Conservation (phyloP, 225 moss, liverwort and hornwort species). For the Sphagnum tenellum region DNA sequence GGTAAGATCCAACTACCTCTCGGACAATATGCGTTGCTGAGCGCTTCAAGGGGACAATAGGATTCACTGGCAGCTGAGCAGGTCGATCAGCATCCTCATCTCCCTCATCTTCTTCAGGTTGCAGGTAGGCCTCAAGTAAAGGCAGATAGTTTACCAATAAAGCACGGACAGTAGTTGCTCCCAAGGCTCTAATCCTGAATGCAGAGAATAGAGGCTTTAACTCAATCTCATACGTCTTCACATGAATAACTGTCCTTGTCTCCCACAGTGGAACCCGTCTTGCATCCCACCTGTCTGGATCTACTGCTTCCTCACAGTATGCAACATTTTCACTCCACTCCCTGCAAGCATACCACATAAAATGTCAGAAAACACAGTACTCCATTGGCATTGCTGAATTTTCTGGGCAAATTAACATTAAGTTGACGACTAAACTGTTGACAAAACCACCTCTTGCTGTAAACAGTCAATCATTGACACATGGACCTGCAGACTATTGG, state of each 20-base stretch:
- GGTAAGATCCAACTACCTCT: conserved; percentile 41
- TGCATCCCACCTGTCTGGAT: conserved; percentile 28
- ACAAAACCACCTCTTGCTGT: background rate
- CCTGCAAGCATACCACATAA: conserved; percentile 25
- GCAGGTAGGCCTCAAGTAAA: conserved; percentile 82
- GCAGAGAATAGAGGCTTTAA: conserved; percentile 94
- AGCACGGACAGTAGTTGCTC: conserved; percentile 76
- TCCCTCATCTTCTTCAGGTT: conserved; percentile 92
- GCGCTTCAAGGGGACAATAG: conserved; percentile 64
- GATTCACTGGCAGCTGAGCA: conserved; percentile 57
- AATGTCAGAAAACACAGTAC: conserved; percentile 2
- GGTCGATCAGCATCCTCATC: conserved; percentile 86
- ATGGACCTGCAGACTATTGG: background rate
- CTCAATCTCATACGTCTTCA: conserved; percentile 76
- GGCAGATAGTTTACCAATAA: conserved; percentile 81
- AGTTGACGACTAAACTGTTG: background rate
- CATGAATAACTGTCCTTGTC: conserved; percentile 20
- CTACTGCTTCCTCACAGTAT: conserved; percentile 52
- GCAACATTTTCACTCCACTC: conserved; percentile 72
- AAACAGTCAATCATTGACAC: background rate
- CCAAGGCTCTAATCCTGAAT: conserved; percentile 87
- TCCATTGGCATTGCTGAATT: background rate
- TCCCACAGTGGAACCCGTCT: conserved; percentile 40
- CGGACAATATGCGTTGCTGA: conserved; percentile 73
- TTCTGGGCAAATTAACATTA: background rate